Evolutionary conservation across 2,329 filamentous ascomycete genomes (phyloP), one percentile per base, ranked within the genome.

Genomic region (Akanthomyces uredinophilus): DNA sequence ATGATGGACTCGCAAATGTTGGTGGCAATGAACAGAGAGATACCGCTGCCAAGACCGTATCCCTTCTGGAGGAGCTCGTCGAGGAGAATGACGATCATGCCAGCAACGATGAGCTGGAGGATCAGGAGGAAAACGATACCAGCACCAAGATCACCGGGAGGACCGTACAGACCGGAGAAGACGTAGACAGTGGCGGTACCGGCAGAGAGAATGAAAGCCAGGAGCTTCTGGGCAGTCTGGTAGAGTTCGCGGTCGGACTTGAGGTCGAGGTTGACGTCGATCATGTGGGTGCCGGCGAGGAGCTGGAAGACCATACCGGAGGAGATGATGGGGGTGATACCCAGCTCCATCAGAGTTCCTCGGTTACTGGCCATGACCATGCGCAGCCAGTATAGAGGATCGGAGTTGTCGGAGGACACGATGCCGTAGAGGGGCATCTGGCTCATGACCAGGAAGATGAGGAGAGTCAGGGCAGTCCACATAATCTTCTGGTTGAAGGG

Each of bases 221-320:
- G 94, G 68, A 96, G 90, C 84, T 99, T 99, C 86, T 99, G 95
- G 62, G 96, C 95, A 67, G 94, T 99, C 84, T 99, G 95, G 87
- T 99, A 99, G 68, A 99, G 88, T 84, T 99, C 95, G 80, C 95
- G 95, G 80, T 99, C 95, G 78, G 94, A 95, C 86, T 99, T 99
- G 79, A 98, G 89, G 85, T 99, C 95, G 72, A 99, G 91, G 87
- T 99, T 98, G 84, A 99, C 94, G 77, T 99, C 95, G 80, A 99
- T 98, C 82, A 98, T 90, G 86, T 99, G 95, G 78, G 95, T 99
- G 75, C 95, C 95, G 74, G 95, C 95, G 68, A 99, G 91, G 73
- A 99, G 93, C 88, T 99, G 95, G 87, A 99, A 99, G 73, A 99
- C 92, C 95, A 99, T 99, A 80, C 95, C 95, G 43, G 95, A 98